A percentile compares a stretch with the other conserved stretches of the same genome.
Conservation (phyloP, 768 basidiomycete genomes). For the Psilocybe sp. region DNA sequence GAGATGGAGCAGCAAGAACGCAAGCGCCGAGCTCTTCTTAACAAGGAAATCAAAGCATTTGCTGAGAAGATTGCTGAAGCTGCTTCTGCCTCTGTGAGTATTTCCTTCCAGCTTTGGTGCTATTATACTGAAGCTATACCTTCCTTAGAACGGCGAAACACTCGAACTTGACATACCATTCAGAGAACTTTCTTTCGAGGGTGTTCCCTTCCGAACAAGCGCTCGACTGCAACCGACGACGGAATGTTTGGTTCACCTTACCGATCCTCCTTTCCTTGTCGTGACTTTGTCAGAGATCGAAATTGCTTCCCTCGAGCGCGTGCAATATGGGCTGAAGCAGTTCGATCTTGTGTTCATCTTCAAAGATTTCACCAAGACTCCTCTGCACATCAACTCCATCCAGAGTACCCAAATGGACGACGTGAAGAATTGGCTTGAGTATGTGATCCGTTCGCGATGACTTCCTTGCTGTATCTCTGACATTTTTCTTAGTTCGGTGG, state of each 20-base stretch:
- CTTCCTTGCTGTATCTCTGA: slow-evolving; percentile 6
- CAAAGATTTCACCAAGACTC: slow-evolving; percentile 90
- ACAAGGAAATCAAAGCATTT: slow-evolving; percentile 93
- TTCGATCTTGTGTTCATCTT: slow-evolving; percentile 98
- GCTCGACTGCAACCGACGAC: slow-evolving; percentile 95
- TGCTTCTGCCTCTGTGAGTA: slow-evolving; percentile 65
- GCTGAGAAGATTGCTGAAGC: slow-evolving; percentile 91
- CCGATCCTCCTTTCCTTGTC: slow-evolving; percentile 94
- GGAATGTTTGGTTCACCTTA: slow-evolving; percentile 92
- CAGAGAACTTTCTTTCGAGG: slow-evolving; percentile 94
- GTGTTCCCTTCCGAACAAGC: slow-evolving; percentile 94
- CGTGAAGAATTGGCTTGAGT: slow-evolving; percentile 99
- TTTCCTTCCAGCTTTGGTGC: neutral
- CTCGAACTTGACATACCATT: slow-evolving; percentile 96
- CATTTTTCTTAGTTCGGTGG: slow-evolving; percentile 72
- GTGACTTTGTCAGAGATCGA: slow-evolving; percentile 94
- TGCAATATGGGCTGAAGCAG: slow-evolving; percentile 93
- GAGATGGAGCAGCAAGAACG: slow-evolving; percentile 98
- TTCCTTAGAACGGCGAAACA: slow-evolving; percentile 61
- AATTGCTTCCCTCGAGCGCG: slow-evolving; percentile 94
- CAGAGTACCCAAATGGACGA: slow-evolving; percentile 89
- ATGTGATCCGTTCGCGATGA: slow-evolving; percentile 27
- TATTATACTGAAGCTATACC: slow-evolving; percentile 3
- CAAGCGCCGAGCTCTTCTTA: slow-evolving; percentile 81
- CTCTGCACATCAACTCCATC: slow-evolving; percentile 96